Evolutionary conservation across 2,329 filamentous ascomycete species (phyloP), one percentile per base, ranked within the genome.

Genomic region (Cordyceps tenuipes): DNA sequence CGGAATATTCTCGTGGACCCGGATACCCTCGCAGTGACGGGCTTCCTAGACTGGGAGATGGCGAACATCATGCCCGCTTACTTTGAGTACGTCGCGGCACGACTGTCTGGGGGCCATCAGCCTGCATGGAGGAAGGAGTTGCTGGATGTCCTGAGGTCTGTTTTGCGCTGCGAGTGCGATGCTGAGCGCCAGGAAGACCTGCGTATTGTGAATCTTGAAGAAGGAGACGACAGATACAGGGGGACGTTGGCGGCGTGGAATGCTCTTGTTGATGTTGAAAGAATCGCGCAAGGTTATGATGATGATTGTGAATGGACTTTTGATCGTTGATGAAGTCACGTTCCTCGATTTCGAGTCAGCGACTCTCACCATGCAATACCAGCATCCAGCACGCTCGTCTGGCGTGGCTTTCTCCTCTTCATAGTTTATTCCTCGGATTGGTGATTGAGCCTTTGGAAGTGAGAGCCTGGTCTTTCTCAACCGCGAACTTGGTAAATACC

Each of bases 111-210:
- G 3, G 53, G 53, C n/a, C 53, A 55, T 36, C 21, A 55, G 53
- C 53, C 41, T 34, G 53, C 53, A 41, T 55, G 53, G 53, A 55
- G 53, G 29, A 36, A 55, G 43, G 53, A 47, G 53, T 47, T 55
- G 23, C 34, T 55, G n/a, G 53, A 36, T 55, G 26, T 55, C 26
- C n/a, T 55, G 41, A 46, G 39, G 26, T 23, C n/a, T 55, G 53
- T 55, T 46, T 23, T 55, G 41, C 41, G 41, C 39, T 56, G 43
- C 23, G 26, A 56, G 41, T 56, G 53, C 26, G 43, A 47, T 23
- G 6, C 1, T 47, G 39, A 17, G 36, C 7, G 29, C 43, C 17
- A 9, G 26, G 26, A 47, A 47, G 41, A 56, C 41, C 41, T 29
- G 17, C 8, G 17, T 49, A 29, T 26, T 13, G 55, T 13, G 13